Conservation (phyloP, 2,329 filamentous ascomycete species). For the Sporothrix sp. region DNA sequence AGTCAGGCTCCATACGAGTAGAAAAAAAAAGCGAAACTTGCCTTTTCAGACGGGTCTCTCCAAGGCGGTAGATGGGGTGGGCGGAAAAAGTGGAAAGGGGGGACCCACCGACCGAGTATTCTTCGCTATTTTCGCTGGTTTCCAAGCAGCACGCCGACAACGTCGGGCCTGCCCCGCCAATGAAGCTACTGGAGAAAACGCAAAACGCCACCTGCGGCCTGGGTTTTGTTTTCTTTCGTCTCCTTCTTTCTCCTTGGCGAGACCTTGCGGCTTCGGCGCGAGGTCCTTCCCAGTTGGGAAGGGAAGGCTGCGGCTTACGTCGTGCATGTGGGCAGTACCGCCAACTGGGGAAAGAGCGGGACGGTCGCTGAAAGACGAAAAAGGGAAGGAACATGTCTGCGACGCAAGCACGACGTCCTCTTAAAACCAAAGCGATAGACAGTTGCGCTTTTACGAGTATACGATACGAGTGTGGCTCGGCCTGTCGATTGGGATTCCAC, state of each 20-base stretch:
- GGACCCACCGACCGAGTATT: no score
- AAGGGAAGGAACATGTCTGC: not conserved
- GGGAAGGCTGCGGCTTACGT: not conserved
- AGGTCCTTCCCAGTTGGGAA: not conserved
- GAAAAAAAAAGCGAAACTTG: not conserved
- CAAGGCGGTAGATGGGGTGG: not conserved
- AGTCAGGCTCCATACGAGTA: constrained; percentile 3
- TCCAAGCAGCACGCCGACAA: no score
- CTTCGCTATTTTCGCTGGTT: no score
- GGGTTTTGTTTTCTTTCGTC: not conserved
- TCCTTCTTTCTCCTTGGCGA: not conserved
- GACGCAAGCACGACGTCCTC: no score
- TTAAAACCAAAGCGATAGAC: not conserved
- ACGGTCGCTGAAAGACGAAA: not conserved
- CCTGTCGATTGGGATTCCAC: not conserved
- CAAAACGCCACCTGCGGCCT: not conserved
- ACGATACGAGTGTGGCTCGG: no score
- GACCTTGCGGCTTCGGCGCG: constrained; percentile 1
- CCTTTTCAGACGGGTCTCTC: constrained; percentile 1
- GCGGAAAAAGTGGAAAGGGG: not conserved
- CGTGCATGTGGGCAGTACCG: not conserved
- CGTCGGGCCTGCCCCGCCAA: no score
- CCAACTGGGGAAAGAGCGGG: not conserved
- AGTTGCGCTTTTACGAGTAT: no score
- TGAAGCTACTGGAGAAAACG: not conserved